phyloP scores from a whole-genome alignment of 495 filamentous ascomycete species.

The Bathelium albidoporum region DNA sequence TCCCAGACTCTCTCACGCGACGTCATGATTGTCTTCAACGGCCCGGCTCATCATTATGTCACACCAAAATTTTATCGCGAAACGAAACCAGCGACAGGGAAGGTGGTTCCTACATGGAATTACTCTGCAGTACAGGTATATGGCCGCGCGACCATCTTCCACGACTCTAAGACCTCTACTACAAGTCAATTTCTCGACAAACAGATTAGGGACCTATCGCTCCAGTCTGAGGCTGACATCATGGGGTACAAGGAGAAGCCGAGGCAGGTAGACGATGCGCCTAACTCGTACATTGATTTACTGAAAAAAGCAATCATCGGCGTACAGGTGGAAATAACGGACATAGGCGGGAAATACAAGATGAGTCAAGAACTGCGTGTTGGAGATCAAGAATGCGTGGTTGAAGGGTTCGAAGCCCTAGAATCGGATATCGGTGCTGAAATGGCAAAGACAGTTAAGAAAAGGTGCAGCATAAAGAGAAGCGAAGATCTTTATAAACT shows the following conservation, averaged over 20 bases:
- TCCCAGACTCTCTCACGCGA: conserved; percentile 28
- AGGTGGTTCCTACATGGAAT: conserved; percentile 55
- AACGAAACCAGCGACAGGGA: conserved; percentile 45
- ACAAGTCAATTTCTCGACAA: conserved; percentile 34
- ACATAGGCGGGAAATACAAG: conserved; percentile 46
- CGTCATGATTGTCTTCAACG: conserved; percentile 46
- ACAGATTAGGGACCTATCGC: conserved; percentile 40
- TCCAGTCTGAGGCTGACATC: conserved; percentile 35
- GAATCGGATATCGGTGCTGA: conserved; percentile 10
- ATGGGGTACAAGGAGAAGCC: conserved; percentile 36
- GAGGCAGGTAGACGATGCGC: conserved; percentile 39
- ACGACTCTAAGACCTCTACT: conserved; percentile 29
- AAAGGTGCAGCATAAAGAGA: too few relatives aligned
- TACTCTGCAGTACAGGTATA: conserved; percentile 49
- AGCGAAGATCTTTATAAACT: too few relatives aligned
- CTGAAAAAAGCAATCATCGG: conserved; percentile 47
- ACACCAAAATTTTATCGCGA: conserved; percentile 51
- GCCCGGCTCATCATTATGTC: conserved; percentile 43
- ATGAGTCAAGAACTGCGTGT: conserved; percentile 45
- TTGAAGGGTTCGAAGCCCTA: conserved; percentile 40
- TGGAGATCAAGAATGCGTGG: conserved; percentile 39
- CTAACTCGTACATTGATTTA: conserved; percentile 36
- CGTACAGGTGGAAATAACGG: conserved; percentile 40
- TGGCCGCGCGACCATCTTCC: conserved; percentile 39
- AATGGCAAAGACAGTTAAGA: too few relatives aligned